phyloP scores from a whole-genome alignment of 257 asterid genomes.

The Mentha longifolia region DNA sequence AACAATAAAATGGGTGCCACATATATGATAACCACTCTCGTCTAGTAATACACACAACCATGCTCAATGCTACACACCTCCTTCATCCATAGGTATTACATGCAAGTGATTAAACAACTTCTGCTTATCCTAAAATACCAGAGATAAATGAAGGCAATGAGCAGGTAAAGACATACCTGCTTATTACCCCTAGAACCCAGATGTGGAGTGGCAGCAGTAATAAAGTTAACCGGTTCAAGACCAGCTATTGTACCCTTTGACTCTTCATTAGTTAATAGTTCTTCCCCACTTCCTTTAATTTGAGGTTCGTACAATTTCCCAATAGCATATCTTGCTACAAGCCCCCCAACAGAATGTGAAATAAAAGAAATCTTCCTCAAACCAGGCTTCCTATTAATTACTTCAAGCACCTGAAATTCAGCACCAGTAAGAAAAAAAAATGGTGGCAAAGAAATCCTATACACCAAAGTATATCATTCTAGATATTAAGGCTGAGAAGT shows the following conservation, averaged over 20 bases:
- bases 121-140: constrained; percentile 20
- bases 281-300: constrained; percentile 45
- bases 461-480: not conserved
- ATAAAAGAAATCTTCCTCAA: constrained; percentile 83
- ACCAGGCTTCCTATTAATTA: constrained; percentile 64
- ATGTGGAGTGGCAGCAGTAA: constrained; percentile 97
- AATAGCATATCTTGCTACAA: constrained; percentile 93
- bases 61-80: not conserved
- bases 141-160: constrained; percentile 18
- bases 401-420: constrained; percentile 73
- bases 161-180: constrained; percentile 60
- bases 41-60: constrained; percentile 7
- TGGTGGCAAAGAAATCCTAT: constrained; percentile 16
- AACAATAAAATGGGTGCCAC: not conserved
- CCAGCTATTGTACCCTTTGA: constrained; percentile 79
- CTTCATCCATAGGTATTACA: constrained; percentile 8
- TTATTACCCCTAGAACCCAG: constrained; percentile 98
- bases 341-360: constrained; percentile 99
- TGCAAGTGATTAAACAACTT: constrained; percentile 12
- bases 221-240: constrained; percentile 81
- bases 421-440: constrained; percentile 32
- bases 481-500: constrained; percentile 25
- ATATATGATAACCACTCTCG: not conserved
- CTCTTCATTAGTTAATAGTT: constrained; percentile 49
- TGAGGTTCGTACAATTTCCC: constrained; percentile 78